These are phyloP conservation scores for Tolypocladium paradoxum DNA, from an alignment of 2,329 filamentous ascomycete genomes.

Conservation along the genomic window DNA sequence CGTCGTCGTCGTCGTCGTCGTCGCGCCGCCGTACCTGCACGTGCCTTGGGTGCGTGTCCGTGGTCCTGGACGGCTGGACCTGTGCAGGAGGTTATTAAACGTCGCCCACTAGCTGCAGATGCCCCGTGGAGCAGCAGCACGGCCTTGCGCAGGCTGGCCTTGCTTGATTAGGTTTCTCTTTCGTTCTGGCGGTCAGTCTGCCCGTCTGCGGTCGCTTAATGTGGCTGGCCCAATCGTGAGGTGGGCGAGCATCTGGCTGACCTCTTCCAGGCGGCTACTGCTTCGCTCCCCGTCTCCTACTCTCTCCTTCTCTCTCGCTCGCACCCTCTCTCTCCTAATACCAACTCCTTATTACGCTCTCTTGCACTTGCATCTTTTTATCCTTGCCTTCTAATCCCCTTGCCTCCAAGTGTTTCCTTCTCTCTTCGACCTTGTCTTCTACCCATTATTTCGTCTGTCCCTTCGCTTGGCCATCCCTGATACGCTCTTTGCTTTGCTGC, in stretches of 20 bases:
- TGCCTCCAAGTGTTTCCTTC: neutral
- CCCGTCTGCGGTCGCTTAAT: neutral
- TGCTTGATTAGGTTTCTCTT: neutral
- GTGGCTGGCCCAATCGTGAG: neutral
- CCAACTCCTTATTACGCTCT: neutral
- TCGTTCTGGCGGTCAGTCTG: neutral
- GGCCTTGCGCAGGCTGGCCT: neutral
- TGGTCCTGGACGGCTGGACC: too few species aligned
- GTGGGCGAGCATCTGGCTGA: neutral
- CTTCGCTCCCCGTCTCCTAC: neutral
- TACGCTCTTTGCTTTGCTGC: neutral
- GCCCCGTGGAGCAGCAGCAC: neutral
- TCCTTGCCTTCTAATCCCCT: neutral
- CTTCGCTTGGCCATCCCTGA: neutral
- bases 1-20: too few species aligned
- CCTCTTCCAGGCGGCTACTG: neutral
- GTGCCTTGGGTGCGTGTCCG: too few species aligned
- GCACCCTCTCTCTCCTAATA: too few species aligned
- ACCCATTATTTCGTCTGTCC: neutral
- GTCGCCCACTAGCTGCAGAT: conserved; percentile 2
- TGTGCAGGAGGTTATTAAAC: conserved; percentile 9
- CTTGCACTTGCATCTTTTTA: neutral
- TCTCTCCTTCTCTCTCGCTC: too few species aligned
- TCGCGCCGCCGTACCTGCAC: too few species aligned
- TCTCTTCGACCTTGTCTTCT: too few species aligned